A percentile compares a stretch with the other conserved stretches of the same genome.
Conservation (phyloP, 2,329 filamentous ascomycete genomes). For the Monilinia aucupariae region DNA sequence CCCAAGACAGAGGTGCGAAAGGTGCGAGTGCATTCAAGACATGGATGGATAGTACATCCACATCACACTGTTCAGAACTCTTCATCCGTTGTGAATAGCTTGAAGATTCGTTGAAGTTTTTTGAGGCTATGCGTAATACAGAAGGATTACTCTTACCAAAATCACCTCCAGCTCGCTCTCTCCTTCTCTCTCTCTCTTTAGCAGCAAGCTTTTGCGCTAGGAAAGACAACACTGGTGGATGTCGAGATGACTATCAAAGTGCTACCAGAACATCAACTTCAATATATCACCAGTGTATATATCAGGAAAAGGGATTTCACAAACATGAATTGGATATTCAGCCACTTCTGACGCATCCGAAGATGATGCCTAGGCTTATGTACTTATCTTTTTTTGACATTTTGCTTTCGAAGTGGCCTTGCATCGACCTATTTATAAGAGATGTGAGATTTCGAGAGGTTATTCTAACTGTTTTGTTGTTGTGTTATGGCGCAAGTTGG, state of each 20-base stretch:
- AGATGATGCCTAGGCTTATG: conserved; percentile 1
- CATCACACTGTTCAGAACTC: background rate
- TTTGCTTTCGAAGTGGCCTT: background rate
- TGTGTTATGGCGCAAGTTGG: no score
- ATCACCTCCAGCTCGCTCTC: no score
- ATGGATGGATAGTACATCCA: background rate
- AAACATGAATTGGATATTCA: conserved; percentile 19
- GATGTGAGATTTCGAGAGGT: background rate
- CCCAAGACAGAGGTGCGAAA: background rate
- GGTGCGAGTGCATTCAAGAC: conserved; percentile 1
- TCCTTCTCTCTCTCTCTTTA: no score
- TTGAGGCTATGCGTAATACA: no score
- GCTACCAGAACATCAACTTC: conserved; percentile 47
- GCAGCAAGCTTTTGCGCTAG: no score
- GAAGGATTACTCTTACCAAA: no score
- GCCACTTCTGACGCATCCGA: conserved; percentile 23
- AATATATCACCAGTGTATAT: no score
- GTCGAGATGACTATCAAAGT: conserved; percentile 41
- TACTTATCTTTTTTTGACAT: background rate
- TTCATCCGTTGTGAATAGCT: background rate
- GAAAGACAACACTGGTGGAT: conserved; percentile 50
- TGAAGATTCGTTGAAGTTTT: no score
- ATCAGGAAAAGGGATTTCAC: conserved; percentile 37
- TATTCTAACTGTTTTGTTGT: background rate
- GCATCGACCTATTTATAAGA: background rate